Evolutionary conservation across 192 early-diverging fungal species (phyloP), one percentile per base, ranked within the genome.

Genomic region (Funneliformis geosporum): DNA sequence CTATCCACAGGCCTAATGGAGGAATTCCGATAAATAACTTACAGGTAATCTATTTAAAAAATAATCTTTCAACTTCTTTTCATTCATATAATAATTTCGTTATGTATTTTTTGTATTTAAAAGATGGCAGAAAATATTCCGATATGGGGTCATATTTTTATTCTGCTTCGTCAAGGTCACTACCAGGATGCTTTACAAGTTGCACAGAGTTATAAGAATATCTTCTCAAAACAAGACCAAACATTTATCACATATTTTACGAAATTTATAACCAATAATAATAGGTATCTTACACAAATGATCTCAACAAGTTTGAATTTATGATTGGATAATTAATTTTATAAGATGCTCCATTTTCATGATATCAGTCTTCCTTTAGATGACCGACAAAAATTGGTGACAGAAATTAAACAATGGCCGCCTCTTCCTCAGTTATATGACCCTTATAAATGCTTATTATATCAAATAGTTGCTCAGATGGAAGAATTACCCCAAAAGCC

Each of bases 391-490:
- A 80, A 85, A 11, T 80, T 97, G 5, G 61, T 90, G 27, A 84
- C 85, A 14, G 91, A 94, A 46, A 89, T 88, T 73, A 87, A 89
- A 46, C 83, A 85, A 65, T 79, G 86, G 55, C 75, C 86, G 71
- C 81, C 14, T 85, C 89, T 72, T 77, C 76, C 33, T 84, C 77
- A 86, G 33, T 75, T 78, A 11, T 89, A 88, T 8, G 98, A 99
- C 79, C 93, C 94, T n/a, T 99, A 95, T 88, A 98, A 99, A 85
- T 82, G 92, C 3, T 92, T 94, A 16, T 80, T 99, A 23, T 95
- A 93, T 85, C 96, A 96, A 80, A 91, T 96, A 25, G 78, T 99
- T 44, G 97, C 97, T 2, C 89, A 97, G 25, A 95, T 95, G 78
- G 96, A 96, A 44, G 50, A 61, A 69, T 67, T 67, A 55, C 46